Percentiles rank a stretch among this genome's conserved stretches.
phyloP scores from a whole-genome alignment of 345 rosid genomes.

The Dovyalis caffra region DNA sequence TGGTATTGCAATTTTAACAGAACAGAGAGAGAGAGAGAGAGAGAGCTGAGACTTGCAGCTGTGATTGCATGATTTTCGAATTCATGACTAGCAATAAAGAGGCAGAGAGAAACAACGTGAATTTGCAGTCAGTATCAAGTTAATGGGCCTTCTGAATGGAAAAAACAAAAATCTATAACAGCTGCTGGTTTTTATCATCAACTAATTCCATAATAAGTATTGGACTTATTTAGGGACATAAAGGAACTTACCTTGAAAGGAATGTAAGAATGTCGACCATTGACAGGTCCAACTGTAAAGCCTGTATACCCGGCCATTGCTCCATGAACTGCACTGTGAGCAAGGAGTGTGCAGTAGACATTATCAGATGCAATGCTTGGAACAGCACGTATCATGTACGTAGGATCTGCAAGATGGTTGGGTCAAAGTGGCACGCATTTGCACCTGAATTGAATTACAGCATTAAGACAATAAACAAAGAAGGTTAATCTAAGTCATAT shows the following conservation, averaged over 20 bases:
- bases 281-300: slow-evolving; percentile 74
- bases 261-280: slow-evolving; percentile 78
- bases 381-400: slow-evolving; percentile 85
- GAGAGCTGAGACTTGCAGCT: too few species aligned
- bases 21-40: too few species aligned
- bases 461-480: not conserved
- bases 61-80: too few species aligned
- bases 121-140: too few species aligned
- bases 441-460: not conserved
- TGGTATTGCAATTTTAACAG: too few species aligned
- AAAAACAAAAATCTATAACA: too few species aligned
- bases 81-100: too few species aligned
- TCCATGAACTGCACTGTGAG: slow-evolving; percentile 87
- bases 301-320: slow-evolving; percentile 94
- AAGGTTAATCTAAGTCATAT: not conserved
- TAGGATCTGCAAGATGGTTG: slow-evolving; percentile 58
- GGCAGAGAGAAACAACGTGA: too few species aligned
- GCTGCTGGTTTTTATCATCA: too few species aligned
- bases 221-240: not conserved
- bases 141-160: too few species aligned
- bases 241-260: slow-evolving; percentile 47
- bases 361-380: slow-evolving; percentile 86
- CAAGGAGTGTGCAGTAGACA: slow-evolving; percentile 86
- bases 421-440: not conserved
- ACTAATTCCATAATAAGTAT: too few species aligned